Evolutionary conservation across 1,139 yeast species (phyloP).

Genomic region (Pichia sp.): DNA sequence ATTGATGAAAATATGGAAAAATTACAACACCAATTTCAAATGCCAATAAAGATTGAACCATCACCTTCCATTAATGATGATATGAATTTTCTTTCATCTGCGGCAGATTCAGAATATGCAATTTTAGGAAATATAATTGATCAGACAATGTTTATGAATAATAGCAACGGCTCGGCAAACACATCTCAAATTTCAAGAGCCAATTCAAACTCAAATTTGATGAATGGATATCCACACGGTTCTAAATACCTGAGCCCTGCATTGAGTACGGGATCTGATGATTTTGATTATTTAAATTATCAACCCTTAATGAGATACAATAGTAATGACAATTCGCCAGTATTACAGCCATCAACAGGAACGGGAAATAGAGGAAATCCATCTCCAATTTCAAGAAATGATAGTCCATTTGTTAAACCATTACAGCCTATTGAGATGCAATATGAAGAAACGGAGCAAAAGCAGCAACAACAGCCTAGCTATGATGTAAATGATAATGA

Average conservation of each 20-base stretch:
- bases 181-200: conserved; percentile 3
- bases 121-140: conserved; percentile 68
- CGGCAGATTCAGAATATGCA: conserved; percentile 75
- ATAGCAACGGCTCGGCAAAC: not conserved
- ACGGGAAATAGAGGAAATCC: too few species aligned
- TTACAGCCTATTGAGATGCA: conserved; percentile 11
- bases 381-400: not conserved
- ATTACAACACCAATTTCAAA: not conserved
- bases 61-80: conserved; percentile 3
- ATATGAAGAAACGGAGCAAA: not conserved
- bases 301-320: conserved; percentile 20
- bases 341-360: not conserved
- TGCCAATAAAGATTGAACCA: not conserved
- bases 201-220: conserved; percentile 2
- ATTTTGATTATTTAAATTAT: conserved; percentile 20
- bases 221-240: not conserved
- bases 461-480: not conserved
- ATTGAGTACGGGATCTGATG: conserved; percentile 23
- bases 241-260: conserved; percentile 23
- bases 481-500: not conserved
- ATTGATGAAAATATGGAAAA: not conserved
- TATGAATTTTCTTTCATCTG: conserved; percentile 51
- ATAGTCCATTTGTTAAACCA: conserved; percentile 11
- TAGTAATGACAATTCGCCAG: not conserved
- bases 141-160: conserved; percentile 33